Conservation (phyloP, 768 basidiomycete species). For the Flagelloscypha sp. region DNA sequence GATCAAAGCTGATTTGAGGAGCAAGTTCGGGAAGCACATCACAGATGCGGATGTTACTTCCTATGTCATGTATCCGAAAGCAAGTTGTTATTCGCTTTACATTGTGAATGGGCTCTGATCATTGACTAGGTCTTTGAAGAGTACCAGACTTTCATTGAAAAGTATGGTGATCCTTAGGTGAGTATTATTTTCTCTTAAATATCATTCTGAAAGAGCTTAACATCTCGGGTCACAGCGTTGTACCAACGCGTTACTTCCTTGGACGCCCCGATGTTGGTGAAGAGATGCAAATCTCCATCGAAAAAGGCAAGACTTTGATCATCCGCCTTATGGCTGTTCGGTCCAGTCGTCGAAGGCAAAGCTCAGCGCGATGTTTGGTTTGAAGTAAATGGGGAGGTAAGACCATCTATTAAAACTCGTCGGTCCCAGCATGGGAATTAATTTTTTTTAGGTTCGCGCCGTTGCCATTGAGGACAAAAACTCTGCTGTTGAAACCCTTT, state of each 20-base stretch:
- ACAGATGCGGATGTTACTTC: conserved; percentile 89
- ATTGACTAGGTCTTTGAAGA: conserved; percentile 84
- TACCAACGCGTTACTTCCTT: conserved; percentile 97
- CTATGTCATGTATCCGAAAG: conserved; percentile 99
- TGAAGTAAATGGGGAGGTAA: conserved; percentile 92
- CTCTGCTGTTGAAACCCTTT: conserved; percentile 91
- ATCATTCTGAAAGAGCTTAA: conserved; percentile 3
- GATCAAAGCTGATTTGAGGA: conserved; percentile 86
- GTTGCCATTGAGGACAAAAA: conserved; percentile 95
- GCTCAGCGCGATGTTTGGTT: conserved; percentile 97
- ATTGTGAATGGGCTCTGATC: too few relatives aligned
- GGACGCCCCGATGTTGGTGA: conserved; percentile 86
- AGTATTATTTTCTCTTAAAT: conserved; percentile 15
- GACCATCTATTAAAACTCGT: conserved; percentile 10
- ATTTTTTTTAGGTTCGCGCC: conserved; percentile 66
- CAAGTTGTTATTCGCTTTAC: conserved; percentile 19
- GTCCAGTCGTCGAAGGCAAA: conserved; percentile 84
- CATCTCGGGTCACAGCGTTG: conserved; percentile 44
- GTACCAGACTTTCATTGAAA: conserved; percentile 89
- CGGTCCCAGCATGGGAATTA: conserved; percentile 11
- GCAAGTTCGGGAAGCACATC: conserved; percentile 93
- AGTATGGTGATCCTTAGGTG: conserved; percentile 92
- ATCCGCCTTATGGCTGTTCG: conserved; percentile 92
- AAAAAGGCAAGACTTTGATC: conserved; percentile 94
- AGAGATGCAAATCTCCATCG: conserved; percentile 95